Base-by-base conservation (phyloP, 2,329 filamentous ascomycete genomes). In the Ilyonectria sp. region DNA sequence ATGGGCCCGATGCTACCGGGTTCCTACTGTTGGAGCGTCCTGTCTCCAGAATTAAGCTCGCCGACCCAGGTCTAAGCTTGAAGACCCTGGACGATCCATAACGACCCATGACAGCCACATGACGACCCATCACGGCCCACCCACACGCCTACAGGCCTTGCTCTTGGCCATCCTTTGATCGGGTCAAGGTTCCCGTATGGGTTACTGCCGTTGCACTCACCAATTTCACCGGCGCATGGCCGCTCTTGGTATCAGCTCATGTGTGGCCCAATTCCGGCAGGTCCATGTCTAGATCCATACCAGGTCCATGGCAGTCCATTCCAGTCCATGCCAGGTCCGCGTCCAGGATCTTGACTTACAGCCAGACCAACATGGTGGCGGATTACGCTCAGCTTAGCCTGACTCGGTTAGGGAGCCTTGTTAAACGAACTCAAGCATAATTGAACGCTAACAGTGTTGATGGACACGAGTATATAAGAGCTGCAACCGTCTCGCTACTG, bases 1-100 rank as follows among this genome's bases (percentile, higher is more conserved):
- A 61, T 46, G 29, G 23, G 19, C 31, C 29, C 33, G 31, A 53
- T 13, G 11, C 13, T 23, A 17, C 50, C 10, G 19, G 19, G 29
- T 5, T 49, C 29, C 21, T 17, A 21, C 26, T n/a, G 40, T 23
- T 21, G 9, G 19, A 19, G 43, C 29, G 10, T 46, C 19, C 9
- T 21, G 35, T 26, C 61, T 37, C 19, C 54, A 21, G 37, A 55
- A 54, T 66, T 71, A 63, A 46, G 50, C 70, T 72, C 63, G 55
- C 13, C 40, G 31, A 21, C 17, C 29, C 29, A 44, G 17, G 49
- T 19, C 9, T 33, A 4, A 33, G 29, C 49, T 17, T 8, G 11
- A n/a, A 43, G 40, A 43, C 40, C 40, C 40, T 43, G 17, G 40
- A n/a, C 6, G 40, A 43, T 17, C 40, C 37, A 33, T 33, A 11